phyloP scores from a whole-genome alignment of 257 asterid species.

The Nicotiana attenuata region DNA sequence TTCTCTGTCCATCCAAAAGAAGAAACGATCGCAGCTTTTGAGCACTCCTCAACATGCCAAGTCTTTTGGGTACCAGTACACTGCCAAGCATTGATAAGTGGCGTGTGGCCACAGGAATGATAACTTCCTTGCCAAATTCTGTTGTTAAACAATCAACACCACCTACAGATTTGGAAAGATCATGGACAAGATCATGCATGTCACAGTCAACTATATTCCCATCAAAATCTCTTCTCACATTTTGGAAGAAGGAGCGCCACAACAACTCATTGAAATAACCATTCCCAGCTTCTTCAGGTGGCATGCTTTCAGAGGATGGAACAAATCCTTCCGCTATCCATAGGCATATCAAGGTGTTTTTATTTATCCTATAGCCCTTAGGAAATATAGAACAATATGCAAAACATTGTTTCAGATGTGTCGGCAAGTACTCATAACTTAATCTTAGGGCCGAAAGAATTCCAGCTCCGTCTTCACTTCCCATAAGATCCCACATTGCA shows the following conservation, averaged over 20 bases:
- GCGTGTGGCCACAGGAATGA: neutral
- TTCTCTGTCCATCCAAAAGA: neutral
- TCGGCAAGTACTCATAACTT: slow-evolving; percentile 56
- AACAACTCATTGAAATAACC: slow-evolving; percentile 48
- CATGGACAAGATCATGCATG: slow-evolving; percentile 14
- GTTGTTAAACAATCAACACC: slow-evolving; percentile 8
- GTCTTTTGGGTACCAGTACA: neutral
- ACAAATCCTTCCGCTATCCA: slow-evolving; percentile 73
- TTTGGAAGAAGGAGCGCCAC: slow-evolving; percentile 50
- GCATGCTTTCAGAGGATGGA: slow-evolving; percentile 18
- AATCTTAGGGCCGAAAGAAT: slow-evolving; percentile 50
- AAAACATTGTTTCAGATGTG: slow-evolving; percentile 55
- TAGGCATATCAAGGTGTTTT: slow-evolving; percentile 37
- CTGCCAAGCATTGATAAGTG: slow-evolving; percentile 4
- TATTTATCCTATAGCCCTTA: slow-evolving; percentile 56
- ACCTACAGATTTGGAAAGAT: slow-evolving; percentile 15
- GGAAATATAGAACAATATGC: slow-evolving; percentile 66
- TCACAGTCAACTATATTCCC: slow-evolving; percentile 2
- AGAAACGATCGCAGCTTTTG: slow-evolving; percentile 8
- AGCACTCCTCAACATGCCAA: neutral
- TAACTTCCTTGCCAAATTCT: neutral
- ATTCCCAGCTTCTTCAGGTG: slow-evolving; percentile 38
- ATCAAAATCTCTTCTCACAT: slow-evolving; percentile 3
- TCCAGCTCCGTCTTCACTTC: slow-evolving; percentile 23
- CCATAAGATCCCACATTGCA: slow-evolving; percentile 51